Evolutionary conservation across 2,329 filamentous ascomycete species (phyloP), one percentile per base, ranked within the genome.

Genomic region (Aureobasidium sp.): DNA sequence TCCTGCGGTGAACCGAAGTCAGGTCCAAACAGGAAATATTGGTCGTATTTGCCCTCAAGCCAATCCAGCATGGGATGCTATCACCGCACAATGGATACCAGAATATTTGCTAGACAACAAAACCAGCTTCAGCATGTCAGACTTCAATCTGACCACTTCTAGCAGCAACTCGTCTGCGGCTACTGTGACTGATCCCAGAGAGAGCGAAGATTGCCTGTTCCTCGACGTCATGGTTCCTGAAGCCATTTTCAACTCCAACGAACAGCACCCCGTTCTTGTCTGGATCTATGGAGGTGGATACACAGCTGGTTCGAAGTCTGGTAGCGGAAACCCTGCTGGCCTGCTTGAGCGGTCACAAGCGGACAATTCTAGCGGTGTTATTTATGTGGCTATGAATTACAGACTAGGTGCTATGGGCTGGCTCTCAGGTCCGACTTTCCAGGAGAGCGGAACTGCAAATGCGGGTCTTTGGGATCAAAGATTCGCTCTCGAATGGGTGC

Each of bases 401-500:
- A 71, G 78, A 17, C 70, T 82, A 10, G 79, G 79, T 1, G 77
- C 76, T 4, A 78, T 81, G 67, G 80, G 80, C 5, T 82, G 73
- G 72, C 69, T 79, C 58, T 74, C 74, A 12, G 81, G 76, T 46
- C 74, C 76, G 23, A 78, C 70, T 27, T 72, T 80, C 48, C 73
- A 77, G 36, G 66, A 69, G 20, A 71, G 77, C 63, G 80, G 78
- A 4, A 74, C 73, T 3, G 72, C 78, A 2, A 84, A 84, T 66
- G 77, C 75, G 9, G 82, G 76, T 2, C 71, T 84, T 0, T 73
- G 78, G 58, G 82, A 85, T 63, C 83, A 85, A 67, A 75, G 80
- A 13, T 72, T 83, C 20, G 82, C 81, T 27, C 71, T 87, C 8
- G 74, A 84, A 66, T 87, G 84, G 84, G 76, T 85, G 3, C 77